A percentile compares a stretch with the other conserved stretches of the same genome.
phyloP scores from a whole-genome alignment of 495 filamentous ascomycete genomes.

The Amorphotheca resinae region DNA sequence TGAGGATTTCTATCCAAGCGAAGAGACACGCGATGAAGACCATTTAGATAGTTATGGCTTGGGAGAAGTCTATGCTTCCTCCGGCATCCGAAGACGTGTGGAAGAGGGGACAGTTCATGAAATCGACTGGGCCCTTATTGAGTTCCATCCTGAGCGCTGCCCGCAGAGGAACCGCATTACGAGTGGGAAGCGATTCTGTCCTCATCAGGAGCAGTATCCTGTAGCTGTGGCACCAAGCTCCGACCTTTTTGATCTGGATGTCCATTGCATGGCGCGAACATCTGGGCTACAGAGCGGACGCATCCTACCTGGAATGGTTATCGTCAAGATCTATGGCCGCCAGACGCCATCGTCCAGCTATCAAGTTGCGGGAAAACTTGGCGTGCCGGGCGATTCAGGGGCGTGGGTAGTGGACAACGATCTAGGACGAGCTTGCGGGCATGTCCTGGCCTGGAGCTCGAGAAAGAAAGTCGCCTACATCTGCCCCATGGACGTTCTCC shows the following conservation, averaged over 20 bases:
- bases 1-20: slow-evolving; percentile 57
- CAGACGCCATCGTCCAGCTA: slow-evolving; percentile 71
- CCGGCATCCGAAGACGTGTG: slow-evolving; percentile 61
- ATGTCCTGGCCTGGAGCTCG: slow-evolving; percentile 77
- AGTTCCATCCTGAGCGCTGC: slow-evolving; percentile 57
- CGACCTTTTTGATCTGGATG: slow-evolving; percentile 53
- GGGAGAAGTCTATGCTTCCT: slow-evolving; percentile 79
- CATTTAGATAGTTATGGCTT: slow-evolving; percentile 64
- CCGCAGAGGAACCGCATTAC: slow-evolving; percentile 54
- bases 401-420: slow-evolving; percentile 85
- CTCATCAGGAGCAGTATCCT: slow-evolving; percentile 11
- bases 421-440: slow-evolving; percentile 70
- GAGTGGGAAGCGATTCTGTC: slow-evolving; percentile 26
- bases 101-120: slow-evolving; percentile 64
- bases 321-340: slow-evolving; percentile 72
- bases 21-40: slow-evolving; percentile 52
- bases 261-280: slow-evolving; percentile 87
- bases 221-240: slow-evolving; percentile 5
- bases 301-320: slow-evolving; percentile 61
- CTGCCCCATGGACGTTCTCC: slow-evolving; percentile 82
- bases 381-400: slow-evolving; percentile 81
- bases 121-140: slow-evolving; percentile 91
- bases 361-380: slow-evolving; percentile 55
- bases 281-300: slow-evolving; percentile 68
- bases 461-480: slow-evolving; percentile 72